Evolutionary conservation across 108 stramenopile genomes (phyloP).

Genomic region (Aurantiochytrium sp.): DNA sequence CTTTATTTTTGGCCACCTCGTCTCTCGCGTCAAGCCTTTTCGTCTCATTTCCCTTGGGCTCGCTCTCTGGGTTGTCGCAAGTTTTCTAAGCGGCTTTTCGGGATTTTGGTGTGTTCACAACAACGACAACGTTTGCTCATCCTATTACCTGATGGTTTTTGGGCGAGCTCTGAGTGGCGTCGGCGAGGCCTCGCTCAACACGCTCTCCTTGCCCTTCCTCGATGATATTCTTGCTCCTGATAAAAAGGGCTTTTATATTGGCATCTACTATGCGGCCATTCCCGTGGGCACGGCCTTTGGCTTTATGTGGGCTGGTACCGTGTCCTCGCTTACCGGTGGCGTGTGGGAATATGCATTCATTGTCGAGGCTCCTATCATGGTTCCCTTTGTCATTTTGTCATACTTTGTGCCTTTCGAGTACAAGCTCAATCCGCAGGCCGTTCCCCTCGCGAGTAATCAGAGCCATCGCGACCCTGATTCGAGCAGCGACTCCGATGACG

Average conservation of each 20-base stretch:
- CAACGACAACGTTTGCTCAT: neutral
- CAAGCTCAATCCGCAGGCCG: neutral
- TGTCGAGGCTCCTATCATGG: neutral
- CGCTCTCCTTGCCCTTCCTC: neutral
- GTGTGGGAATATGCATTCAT: neutral
- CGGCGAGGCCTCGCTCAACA: neutral
- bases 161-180: neutral
- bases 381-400: neutral
- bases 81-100: neutral
- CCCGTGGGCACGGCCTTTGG: constrained; percentile 1
- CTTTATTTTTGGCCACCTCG: neutral
- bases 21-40: neutral
- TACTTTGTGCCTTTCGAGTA: neutral
- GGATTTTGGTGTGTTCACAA: neutral
- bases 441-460: neutral
- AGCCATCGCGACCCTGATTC: neutral
- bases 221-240: neutral
- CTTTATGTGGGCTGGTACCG: neutral
- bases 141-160: constrained; percentile 6
- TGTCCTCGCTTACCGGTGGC: neutral
- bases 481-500: neutral
- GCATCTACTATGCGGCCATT: constrained; percentile 6
- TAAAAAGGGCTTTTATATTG: neutral
- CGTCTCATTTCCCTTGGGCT: neutral
- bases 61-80: neutral